These are phyloP conservation scores for Apiotrichum mycotoxinovorans DNA, from an alignment of 1,284 basidiomycete genomes.

Conservation along the genomic window DNA sequence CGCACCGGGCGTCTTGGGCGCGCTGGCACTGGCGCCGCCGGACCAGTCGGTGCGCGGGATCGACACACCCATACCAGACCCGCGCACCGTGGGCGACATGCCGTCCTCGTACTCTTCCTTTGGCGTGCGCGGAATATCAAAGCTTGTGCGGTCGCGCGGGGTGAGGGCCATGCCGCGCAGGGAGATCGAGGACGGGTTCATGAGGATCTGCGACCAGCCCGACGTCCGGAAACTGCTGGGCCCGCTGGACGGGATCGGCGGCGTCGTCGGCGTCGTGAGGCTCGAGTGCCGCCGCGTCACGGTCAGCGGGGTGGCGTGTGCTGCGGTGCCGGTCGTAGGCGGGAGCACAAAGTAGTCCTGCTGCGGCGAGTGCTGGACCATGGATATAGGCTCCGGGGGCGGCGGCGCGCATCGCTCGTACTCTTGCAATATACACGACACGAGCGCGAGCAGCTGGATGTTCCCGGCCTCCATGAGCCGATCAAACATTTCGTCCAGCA, in stretches of 20 bases:
- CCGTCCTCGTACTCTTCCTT: slow-evolving; percentile 10
- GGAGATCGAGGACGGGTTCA: slow-evolving; percentile 37
- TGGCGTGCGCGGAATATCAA: slow-evolving; percentile 26
- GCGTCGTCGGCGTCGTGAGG: slow-evolving; percentile 6
- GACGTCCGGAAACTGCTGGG: slow-evolving; percentile 32
- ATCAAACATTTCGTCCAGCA: slow-evolving; percentile 53
- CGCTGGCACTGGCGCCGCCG: not conserved
- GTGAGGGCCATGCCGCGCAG: slow-evolving; percentile 33
- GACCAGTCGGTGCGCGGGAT: slow-evolving; percentile 7
- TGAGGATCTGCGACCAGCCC: slow-evolving; percentile 42
- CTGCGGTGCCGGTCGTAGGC: not conserved
- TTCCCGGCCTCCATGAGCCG: slow-evolving; percentile 65
- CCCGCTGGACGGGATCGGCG: not conserved
- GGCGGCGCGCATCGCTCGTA: slow-evolving; percentile 21
- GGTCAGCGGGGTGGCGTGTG: not conserved
- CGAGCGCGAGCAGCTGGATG: slow-evolving; percentile 75
- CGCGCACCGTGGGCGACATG: not conserved
- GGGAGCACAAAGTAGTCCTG: slow-evolving; percentile 46
- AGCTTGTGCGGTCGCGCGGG: slow-evolving; percentile 34
- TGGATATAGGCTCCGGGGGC: slow-evolving; percentile 23
- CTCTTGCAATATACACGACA: slow-evolving; percentile 64
- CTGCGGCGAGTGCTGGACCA: slow-evolving; percentile 35
- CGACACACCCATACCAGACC: not conserved
- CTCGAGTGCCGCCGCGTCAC: slow-evolving; percentile 3
- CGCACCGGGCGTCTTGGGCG: not conserved